These are phyloP conservation scores for Podila epigama DNA, from an alignment of 192 early-diverging fungal genomes.

Conservation along the genomic window DNA sequence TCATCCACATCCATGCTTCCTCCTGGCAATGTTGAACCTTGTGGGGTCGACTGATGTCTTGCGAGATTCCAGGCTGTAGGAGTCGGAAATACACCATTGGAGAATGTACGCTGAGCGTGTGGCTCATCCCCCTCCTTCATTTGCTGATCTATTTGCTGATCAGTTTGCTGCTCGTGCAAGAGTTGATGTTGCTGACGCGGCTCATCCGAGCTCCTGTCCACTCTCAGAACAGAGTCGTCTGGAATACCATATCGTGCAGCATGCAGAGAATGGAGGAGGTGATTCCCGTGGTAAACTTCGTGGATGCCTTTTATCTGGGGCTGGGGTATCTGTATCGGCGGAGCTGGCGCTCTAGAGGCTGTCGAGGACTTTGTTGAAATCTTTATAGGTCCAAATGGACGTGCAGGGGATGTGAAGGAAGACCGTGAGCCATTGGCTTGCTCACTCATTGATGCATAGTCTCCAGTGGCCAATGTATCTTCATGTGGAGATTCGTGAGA, in stretches of 20 bases:
- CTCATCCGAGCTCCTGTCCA: not conserved
- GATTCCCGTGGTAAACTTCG: conserved; percentile 20
- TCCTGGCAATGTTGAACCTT: conserved; percentile 34
- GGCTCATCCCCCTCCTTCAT: too few relatives aligned
- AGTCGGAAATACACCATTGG: not conserved
- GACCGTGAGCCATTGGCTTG: not conserved
- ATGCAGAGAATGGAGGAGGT: conserved; percentile 29
- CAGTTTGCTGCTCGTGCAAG: conserved; percentile 2
- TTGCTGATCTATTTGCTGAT: conserved; percentile 1
- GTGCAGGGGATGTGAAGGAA: not conserved
- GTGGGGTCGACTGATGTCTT: conserved; percentile 31
- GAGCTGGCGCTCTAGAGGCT: not conserved
- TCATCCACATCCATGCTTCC: conserved; percentile 49
- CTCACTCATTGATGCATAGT: not conserved
- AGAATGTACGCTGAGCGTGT: not conserved
- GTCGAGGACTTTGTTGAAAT: conserved; percentile 24
- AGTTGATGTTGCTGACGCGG: not conserved
- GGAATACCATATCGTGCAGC: conserved; percentile 37
- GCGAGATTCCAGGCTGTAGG: conserved; percentile 12
- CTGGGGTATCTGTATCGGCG: not conserved
- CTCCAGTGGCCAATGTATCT: not conserved
- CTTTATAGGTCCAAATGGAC: conserved; percentile 8
- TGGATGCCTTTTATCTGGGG: not conserved
- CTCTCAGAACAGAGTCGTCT: not conserved
- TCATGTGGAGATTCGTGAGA: not conserved